These are phyloP conservation scores for Fragaria nilgerrensis DNA, from an alignment of 306 rosid genomes.

Conservation along the genomic window DNA sequence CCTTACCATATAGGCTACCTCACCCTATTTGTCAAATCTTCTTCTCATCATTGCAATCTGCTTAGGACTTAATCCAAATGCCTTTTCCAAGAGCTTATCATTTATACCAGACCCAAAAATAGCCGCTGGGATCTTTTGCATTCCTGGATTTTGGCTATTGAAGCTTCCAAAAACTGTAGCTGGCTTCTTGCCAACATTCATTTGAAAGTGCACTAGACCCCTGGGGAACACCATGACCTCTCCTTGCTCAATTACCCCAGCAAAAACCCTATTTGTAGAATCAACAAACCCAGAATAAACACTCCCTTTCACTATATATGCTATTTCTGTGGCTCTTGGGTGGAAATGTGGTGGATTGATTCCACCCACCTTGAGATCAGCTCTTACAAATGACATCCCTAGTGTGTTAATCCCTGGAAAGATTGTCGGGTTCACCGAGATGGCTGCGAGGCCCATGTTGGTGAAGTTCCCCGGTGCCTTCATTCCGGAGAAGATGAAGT, in stretches of 20 bases:
- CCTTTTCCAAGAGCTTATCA: constrained; percentile 68
- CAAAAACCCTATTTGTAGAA: constrained; percentile 64
- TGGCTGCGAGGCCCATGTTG: constrained; percentile 51
- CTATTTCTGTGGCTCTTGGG: constrained; percentile 83
- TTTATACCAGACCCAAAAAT: constrained; percentile 85
- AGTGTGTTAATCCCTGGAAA: constrained; percentile 86
- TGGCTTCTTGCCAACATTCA: constrained; percentile 74
- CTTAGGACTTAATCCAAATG: constrained; percentile 77
- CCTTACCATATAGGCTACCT: constrained; percentile 22
- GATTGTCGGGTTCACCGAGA: constrained; percentile 47
- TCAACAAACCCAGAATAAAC: constrained; percentile 87
- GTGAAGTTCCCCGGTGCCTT: constrained; percentile 60
- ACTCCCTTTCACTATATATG: constrained; percentile 60
- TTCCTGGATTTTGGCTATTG: constrained; percentile 88
- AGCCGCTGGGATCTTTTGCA: constrained; percentile 65
- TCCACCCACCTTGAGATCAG: constrained; percentile 70
- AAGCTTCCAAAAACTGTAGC: constrained; percentile 79
- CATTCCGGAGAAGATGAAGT: constrained; percentile 64
- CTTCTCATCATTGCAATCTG: constrained; percentile 70
- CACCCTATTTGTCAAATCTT: constrained; percentile 51
- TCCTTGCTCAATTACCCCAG: constrained; percentile 57
- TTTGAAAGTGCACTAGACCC: constrained; percentile 76
- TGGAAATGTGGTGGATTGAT: constrained; percentile 89
- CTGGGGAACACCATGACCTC: constrained; percentile 90
- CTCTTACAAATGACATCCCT: constrained; percentile 76